Conservation (phyloP, 2,329 filamentous ascomycete genomes). For the Tolypocladium guangdongense region DNA sequence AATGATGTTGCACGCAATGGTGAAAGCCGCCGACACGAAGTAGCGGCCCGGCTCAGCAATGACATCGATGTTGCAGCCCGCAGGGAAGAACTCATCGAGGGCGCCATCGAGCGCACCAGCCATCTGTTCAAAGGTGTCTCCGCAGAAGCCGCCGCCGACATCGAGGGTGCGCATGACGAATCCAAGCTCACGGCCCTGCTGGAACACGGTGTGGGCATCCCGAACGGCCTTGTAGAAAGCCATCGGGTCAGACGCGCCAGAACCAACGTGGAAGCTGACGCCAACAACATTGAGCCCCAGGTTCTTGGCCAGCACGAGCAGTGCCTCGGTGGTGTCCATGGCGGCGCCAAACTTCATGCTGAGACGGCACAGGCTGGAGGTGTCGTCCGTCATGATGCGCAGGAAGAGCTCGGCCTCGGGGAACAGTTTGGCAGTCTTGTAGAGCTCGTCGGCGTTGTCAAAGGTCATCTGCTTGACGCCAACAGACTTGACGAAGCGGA, state of each 20-base stretch:
- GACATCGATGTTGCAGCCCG: conserved; percentile 58
- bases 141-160: conserved; percentile 86
- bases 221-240: conserved; percentile 85
- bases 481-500: conserved; percentile 75
- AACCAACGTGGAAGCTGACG: conserved; percentile 96
- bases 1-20: conserved; percentile 90
- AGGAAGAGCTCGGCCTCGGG: conserved; percentile 85
- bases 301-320: conserved; percentile 70
- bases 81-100: conserved; percentile 80
- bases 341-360: conserved; percentile 96
- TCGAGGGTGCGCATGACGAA: conserved; percentile 81
- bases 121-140: conserved; percentile 87
- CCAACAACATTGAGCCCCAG: conserved; percentile 85
- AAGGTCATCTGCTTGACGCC: conserved; percentile 98
- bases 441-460: conserved; percentile 94
- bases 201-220: conserved; percentile 82
- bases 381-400: conserved; percentile 93
- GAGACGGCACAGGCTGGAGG: conserved; percentile 82
- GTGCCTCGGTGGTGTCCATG: conserved; percentile 65
- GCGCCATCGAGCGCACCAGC: conserved; percentile 68
- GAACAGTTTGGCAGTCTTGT: conserved; percentile 91
- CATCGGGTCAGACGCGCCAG: conserved; percentile 84
- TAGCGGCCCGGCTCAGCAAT: conserved; percentile 96
- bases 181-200: conserved; percentile 66
- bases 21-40: conserved; percentile 90